These are phyloP conservation scores for Brettanomyces custersianus DNA, from an alignment of 805 yeast genomes.

Conservation along the genomic window DNA sequence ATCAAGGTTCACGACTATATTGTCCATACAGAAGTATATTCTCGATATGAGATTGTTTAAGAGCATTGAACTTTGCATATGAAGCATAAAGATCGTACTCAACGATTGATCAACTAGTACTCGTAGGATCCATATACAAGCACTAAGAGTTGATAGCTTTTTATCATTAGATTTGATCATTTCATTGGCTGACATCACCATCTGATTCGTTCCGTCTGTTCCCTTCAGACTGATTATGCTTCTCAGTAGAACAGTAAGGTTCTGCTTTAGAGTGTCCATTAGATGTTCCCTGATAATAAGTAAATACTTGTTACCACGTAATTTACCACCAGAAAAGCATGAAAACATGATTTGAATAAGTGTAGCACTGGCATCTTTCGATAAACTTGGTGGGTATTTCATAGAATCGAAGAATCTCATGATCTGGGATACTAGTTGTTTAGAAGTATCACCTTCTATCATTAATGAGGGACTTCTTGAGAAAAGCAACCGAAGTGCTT, in stretches of 20 bases:
- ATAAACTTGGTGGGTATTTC: constrained; percentile 13
- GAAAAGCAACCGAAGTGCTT: constrained; percentile 17
- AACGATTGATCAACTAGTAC: constrained; percentile 18
- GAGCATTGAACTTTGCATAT: constrained; percentile 12
- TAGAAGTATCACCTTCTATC: constrained; percentile 14
- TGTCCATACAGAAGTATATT: constrained; percentile 26
- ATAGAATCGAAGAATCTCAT: constrained; percentile 20
- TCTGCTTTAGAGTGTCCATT: constrained; percentile 14
- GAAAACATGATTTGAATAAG: constrained; percentile 15
- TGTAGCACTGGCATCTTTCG: constrained; percentile 15
- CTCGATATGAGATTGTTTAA: constrained; percentile 20
- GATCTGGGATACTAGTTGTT: constrained; percentile 11
- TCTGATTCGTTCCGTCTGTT: background rate
- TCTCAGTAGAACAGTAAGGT: constrained; percentile 15
- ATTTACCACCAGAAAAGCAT: constrained; percentile 14
- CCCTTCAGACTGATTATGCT: constrained; percentile 18
- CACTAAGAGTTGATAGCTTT: constrained; percentile 19
- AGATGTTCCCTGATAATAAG: constrained; percentile 13
- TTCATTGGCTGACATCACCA: constrained; percentile 11
- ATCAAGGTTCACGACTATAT: constrained; percentile 18
- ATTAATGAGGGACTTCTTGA: constrained; percentile 18
- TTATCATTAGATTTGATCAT: constrained; percentile 12
- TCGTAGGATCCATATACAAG: constrained; percentile 18
- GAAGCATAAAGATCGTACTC: constrained; percentile 11
- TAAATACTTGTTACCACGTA: constrained; percentile 17